Percentiles rank a stretch among this genome's conserved stretches.
Evolutionary conservation across 352 stramenopile species (phyloP).

Genomic region (Pythium scleroteichum): DNA sequence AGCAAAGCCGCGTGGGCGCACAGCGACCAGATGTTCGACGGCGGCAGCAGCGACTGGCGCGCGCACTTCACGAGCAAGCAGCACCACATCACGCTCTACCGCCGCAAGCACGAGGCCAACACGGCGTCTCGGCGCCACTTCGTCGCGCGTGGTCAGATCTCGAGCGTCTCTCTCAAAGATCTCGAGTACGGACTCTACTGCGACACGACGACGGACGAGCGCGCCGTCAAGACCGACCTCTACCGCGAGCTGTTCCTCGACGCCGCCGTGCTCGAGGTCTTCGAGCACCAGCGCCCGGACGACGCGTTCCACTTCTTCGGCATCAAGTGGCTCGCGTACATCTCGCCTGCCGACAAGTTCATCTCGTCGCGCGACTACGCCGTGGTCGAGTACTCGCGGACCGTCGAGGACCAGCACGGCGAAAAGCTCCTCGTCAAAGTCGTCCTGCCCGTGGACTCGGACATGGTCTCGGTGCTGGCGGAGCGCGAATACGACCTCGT

Average conservation of each 20-base stretch:
- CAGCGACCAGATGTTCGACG: slow-evolving; percentile 47
- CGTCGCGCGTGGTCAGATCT: slow-evolving; percentile 54
- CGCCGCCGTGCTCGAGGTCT: slow-evolving; percentile 59
- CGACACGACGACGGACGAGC: slow-evolving; percentile 71
- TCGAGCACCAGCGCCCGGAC: slow-evolving; percentile 57
- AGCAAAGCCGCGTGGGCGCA: slow-evolving; percentile 25
- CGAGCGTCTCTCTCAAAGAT: slow-evolving; percentile 58
- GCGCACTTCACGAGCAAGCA: slow-evolving; percentile 53
- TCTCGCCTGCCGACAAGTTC: slow-evolving; percentile 48
- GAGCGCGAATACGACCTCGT: slow-evolving; percentile 54
- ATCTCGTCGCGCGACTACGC: slow-evolving; percentile 59
- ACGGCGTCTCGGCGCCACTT: slow-evolving; percentile 33
- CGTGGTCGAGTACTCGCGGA: slow-evolving; percentile 65
- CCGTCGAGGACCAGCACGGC: slow-evolving; percentile 37
- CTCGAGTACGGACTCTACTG: slow-evolving; percentile 70
- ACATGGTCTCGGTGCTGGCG: slow-evolving; percentile 39
- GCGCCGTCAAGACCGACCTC: slow-evolving; percentile 54
- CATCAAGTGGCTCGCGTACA: slow-evolving; percentile 73
- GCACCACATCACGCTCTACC: slow-evolving; percentile 49
- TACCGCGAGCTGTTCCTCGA: slow-evolving; percentile 71
- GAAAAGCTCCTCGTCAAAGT: slow-evolving; percentile 66
- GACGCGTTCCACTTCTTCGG: slow-evolving; percentile 75
- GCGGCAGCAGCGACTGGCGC: slow-evolving; percentile 53
- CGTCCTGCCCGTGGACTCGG: slow-evolving; percentile 55
- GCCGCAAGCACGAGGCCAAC: slow-evolving; percentile 35